Percentiles rank a stretch among this genome's conserved stretches.
phyloP scores from a whole-genome alignment of 2,329 filamentous ascomycete species.

The Aspergillus intermedius region DNA sequence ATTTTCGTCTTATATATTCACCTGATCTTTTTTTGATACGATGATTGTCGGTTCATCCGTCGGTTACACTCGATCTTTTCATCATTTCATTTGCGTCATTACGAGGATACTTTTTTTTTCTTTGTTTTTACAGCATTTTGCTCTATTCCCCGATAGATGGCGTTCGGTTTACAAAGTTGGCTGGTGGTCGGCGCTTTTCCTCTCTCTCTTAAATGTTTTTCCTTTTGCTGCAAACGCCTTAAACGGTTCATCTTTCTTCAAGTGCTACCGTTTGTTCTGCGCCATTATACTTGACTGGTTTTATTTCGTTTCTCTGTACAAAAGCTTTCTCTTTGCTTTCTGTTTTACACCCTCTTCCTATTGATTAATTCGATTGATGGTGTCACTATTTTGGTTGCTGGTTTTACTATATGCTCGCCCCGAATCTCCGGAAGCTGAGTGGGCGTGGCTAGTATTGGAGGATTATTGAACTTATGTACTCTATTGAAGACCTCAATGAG shows the following conservation, averaged over 20 bases:
- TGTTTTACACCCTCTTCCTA: conserved; percentile 2
- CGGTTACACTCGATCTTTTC: conserved; percentile 18
- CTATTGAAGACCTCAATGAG: conserved; percentile 20
- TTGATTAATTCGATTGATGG: conserved; percentile 2
- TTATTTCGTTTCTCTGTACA: conserved; percentile 22
- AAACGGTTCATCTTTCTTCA: conserved; percentile 7
- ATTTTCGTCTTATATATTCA: conserved; percentile 18
- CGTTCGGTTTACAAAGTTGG: conserved; percentile 30
- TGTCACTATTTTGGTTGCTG: conserved; percentile 10
- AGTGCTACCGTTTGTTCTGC: conserved; percentile 7
- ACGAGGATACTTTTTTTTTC: conserved; percentile 18
- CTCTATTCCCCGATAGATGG: conserved; percentile 36
- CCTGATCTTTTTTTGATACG: conserved; percentile 18
- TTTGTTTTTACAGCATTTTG: conserved; percentile 16
- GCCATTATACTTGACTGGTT: conserved; percentile 4
- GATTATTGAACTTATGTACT: conserved; percentile 20
- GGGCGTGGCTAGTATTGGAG: conserved; percentile 4
- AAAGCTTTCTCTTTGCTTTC: conserved; percentile 19
- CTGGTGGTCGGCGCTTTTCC: conserved; percentile 26
- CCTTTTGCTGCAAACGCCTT: conserved; percentile 3
- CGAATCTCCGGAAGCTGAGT: neutral
- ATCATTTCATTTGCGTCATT: conserved; percentile 20
- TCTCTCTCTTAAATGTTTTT: conserved; percentile 13
- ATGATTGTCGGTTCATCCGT: conserved; percentile 17
- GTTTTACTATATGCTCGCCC: neutral